Evolutionary conservation across 352 stramenopile genomes (phyloP).

Genomic region (Phytophthora pseudosyringae): DNA sequence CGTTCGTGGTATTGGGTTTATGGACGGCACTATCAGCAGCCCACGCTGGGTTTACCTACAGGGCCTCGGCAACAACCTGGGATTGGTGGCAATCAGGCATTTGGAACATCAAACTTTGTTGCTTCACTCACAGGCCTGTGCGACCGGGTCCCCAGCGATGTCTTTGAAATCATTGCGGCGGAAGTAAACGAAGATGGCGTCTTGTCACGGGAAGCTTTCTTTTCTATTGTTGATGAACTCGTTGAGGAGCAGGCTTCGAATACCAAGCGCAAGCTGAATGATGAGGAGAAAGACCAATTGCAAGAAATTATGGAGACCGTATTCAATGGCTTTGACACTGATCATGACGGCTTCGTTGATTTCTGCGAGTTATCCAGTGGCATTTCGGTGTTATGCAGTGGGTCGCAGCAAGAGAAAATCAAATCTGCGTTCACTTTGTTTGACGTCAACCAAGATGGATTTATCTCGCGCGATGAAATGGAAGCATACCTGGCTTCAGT

Average conservation of each 20-base stretch:
- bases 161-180: constrained; percentile 86
- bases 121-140: constrained; percentile 64
- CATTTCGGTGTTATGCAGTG: constrained; percentile 82
- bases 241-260: constrained; percentile 40
- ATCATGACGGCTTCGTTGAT: constrained; percentile 82
- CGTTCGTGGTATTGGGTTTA: constrained; percentile 73
- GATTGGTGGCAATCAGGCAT: constrained; percentile 18
- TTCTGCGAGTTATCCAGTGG: constrained; percentile 88
- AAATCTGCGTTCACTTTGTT: constrained; percentile 85
- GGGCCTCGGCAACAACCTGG: constrained; percentile 5
- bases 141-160: constrained; percentile 56
- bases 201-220: constrained; percentile 67
- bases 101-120: constrained; percentile 67
- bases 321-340: constrained; percentile 82
- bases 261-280: constrained; percentile 32
- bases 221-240: constrained; percentile 74
- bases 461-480: constrained; percentile 85
- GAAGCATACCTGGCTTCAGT: constrained; percentile 87
- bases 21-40: constrained; percentile 34
- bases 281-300: constrained; percentile 46
- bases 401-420: constrained; percentile 84
- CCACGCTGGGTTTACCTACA: not conserved
- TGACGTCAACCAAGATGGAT: constrained; percentile 89
- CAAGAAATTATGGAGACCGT: constrained; percentile 64
- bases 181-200: constrained; percentile 88